Evolutionary conservation across 768 basidiomycete species (phyloP).

Genomic region (Suillus paluster): DNA sequence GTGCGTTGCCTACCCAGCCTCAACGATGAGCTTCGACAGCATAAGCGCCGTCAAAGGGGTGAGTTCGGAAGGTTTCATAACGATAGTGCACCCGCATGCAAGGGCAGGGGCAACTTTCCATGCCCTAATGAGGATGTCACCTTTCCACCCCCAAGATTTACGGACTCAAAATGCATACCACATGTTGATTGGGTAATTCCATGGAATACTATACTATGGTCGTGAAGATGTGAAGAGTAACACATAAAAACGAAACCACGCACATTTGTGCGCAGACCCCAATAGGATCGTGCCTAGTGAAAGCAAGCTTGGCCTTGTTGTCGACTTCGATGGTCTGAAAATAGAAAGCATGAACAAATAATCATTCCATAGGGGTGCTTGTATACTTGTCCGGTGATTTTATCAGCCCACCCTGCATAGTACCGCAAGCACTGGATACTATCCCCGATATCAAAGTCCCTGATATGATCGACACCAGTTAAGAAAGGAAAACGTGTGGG

Average conservation of each 20-base stretch:
- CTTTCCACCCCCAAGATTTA: conserved; percentile 8
- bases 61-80: conserved; percentile 93
- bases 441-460: conserved; percentile 84
- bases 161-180: conserved; percentile 47
- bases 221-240: conserved; percentile 13
- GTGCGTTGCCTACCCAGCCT: conserved; percentile 67
- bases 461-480: conserved; percentile 29
- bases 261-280: conserved; percentile 96
- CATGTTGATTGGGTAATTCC: conserved; percentile 93
- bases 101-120: conserved; percentile 96
- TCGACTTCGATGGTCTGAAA: conserved; percentile 77
- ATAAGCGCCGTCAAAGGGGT: conserved; percentile 85
- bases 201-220: conserved; percentile 65
- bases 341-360: conserved; percentile 10
- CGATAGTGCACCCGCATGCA: conserved; percentile 89
- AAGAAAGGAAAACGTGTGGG: neutral
- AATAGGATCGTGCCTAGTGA: conserved; percentile 87
- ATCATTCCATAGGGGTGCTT: conserved; percentile 4
- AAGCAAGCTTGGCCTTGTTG: conserved; percentile 79
- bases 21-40: conserved; percentile 76
- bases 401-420: conserved; percentile 97
- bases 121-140: conserved; percentile 46
- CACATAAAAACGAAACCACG: conserved; percentile 20
- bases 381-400: conserved; percentile 83
- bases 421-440: conserved; percentile 81